These are phyloP conservation scores for Oryza meyeriana DNA, from an alignment of 176 grass and related monocot species.

Conservation along the genomic window DNA sequence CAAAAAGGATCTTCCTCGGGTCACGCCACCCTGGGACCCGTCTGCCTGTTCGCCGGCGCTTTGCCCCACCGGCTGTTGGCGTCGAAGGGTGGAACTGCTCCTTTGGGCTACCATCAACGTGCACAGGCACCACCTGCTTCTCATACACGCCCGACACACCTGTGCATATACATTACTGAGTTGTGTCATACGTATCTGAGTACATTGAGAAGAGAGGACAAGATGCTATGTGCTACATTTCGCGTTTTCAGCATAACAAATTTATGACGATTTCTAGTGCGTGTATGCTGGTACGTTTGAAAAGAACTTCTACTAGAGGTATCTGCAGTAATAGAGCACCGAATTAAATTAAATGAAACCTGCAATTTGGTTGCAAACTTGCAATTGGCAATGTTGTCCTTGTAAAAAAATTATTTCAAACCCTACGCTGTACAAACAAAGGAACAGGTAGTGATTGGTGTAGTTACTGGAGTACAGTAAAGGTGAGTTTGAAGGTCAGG, in stretches of 20 bases:
- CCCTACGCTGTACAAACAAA: neutral
- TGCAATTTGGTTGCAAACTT: neutral
- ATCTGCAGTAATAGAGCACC: neutral
- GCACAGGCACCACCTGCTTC: constrained; percentile 28
- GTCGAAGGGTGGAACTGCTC: constrained; percentile 29
- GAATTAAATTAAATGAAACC: too few relatives aligned
- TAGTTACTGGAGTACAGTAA: neutral
- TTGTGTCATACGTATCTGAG: neutral
- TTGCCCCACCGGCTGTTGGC: constrained; percentile 26
- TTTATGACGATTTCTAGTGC: neutral
- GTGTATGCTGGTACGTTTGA: neutral
- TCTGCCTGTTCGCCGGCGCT: constrained; percentile 26
- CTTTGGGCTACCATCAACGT: neutral
- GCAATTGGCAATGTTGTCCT: neutral
- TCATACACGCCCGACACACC: constrained; percentile 4
- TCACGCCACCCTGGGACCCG: constrained; percentile 34
- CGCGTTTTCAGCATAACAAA: neutral
- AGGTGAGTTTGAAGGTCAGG: too few relatives aligned
- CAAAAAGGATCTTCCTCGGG: constrained; percentile 43
- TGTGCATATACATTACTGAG: constrained; percentile 1
- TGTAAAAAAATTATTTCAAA: neutral
- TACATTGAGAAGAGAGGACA: neutral
- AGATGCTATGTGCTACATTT: neutral
- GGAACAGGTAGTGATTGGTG: neutral
- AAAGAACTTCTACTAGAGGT: neutral